Conservation (phyloP, 2,329 filamentous ascomycete species). For the Teratosphaeria epicoccoides region DNA sequence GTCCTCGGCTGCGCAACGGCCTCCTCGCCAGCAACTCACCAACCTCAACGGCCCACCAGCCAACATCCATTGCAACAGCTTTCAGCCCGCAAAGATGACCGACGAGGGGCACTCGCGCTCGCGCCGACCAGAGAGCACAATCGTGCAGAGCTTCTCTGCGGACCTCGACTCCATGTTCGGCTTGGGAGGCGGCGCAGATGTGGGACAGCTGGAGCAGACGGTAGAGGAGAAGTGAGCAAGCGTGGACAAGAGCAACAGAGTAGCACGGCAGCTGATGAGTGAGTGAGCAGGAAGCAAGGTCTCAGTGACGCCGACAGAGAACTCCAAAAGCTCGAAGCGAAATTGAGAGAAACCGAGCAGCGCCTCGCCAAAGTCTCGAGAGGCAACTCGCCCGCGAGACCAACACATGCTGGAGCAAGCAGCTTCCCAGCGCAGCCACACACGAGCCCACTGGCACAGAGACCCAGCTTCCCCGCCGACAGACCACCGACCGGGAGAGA, state of each 20-base stretch:
- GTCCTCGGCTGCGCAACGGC: not conserved
- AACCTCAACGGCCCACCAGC: not conserved
- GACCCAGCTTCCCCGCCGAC: conserved; percentile 15
- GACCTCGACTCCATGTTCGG: conserved; percentile 84
- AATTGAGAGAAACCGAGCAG: conserved; percentile 74
- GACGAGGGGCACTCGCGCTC: not conserved
- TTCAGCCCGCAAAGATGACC: not conserved
- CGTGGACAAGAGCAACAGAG: not conserved
- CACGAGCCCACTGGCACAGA: conserved; percentile 16
- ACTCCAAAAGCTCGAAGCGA: conserved; percentile 74
- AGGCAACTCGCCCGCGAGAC: conserved; percentile 17
- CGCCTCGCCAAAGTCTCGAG: conserved; percentile 43
- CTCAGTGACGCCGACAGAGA: conserved; percentile 66
- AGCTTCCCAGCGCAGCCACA: conserved; percentile 14
- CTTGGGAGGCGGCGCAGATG: conserved; percentile 64
- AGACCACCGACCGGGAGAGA: conserved; percentile 13
- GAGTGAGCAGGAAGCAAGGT: conserved; percentile 57
- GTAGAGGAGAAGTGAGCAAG: conserved; percentile 67
- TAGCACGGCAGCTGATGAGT: not conserved
- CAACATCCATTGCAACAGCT: not conserved
- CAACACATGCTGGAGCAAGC: conserved; percentile 8
- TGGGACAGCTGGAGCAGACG: conserved; percentile 62
- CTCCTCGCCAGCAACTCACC: not conserved
- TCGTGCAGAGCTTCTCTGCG: conserved; percentile 76
- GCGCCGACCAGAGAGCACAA: conserved; percentile 51